Conservation (phyloP, 768 basidiomycete species). For the Scleroderma citrinum region DNA sequence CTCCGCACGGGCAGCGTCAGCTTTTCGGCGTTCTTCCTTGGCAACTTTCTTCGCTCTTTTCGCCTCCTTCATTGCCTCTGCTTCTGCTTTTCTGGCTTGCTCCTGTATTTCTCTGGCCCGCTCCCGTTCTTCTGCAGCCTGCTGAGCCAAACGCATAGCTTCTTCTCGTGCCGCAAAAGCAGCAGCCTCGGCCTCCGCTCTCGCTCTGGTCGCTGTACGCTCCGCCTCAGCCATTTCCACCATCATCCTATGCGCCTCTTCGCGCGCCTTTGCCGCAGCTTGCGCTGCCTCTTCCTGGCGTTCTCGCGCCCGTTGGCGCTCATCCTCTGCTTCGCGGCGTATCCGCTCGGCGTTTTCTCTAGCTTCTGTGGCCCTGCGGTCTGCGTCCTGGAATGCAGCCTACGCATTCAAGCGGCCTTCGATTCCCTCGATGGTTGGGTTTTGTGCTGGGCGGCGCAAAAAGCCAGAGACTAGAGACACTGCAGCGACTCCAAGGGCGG, state of each 20-base stretch:
- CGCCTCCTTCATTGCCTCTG: constrained; percentile 8
- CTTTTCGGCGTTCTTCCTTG: constrained; percentile 8
- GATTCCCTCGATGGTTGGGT: constrained; percentile 7
- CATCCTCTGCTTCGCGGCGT: constrained; percentile 2
- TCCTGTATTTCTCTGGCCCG: constrained; percentile 10
- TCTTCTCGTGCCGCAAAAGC: constrained; percentile 5
- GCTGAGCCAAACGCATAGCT: background rate
- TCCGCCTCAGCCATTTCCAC: constrained; percentile 6
- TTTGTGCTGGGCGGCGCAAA: background rate
- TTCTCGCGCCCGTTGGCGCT: constrained; percentile 1
- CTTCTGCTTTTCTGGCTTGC: constrained; percentile 13
- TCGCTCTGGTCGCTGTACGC: background rate
- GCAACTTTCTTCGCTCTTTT: constrained; percentile 7
- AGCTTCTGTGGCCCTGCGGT: constrained; percentile 2
- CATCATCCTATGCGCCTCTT: constrained; percentile 5
- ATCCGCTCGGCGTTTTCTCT: background rate
- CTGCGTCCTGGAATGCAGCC: constrained; percentile 1
- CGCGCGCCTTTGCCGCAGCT: constrained; percentile 5
- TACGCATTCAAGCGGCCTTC: constrained; percentile 4
- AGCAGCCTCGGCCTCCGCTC: constrained; percentile 6
- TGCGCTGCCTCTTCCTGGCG: constrained; percentile 8
- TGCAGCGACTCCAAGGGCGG: background rate
- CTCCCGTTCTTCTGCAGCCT: constrained; percentile 14
- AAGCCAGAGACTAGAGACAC: background rate
- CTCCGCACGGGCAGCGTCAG: constrained; percentile 7